Evolutionary conservation across 2,329 filamentous ascomycete species (phyloP).

Genomic region (Hawksworthiomyces lignivorus): DNA sequence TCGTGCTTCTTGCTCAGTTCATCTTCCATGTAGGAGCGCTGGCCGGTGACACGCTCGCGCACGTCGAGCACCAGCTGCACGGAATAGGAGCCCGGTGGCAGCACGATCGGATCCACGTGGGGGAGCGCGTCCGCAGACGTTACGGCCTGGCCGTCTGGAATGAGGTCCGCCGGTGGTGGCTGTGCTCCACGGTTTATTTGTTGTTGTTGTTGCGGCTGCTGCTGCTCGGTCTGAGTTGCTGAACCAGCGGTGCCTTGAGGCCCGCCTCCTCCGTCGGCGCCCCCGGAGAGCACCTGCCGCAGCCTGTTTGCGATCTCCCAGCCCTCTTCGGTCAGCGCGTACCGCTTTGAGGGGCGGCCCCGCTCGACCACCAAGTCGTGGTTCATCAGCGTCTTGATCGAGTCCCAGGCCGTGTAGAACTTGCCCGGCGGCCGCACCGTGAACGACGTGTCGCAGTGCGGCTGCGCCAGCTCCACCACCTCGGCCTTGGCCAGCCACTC

Average conservation of each 20-base stretch:
- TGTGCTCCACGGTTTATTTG: background rate
- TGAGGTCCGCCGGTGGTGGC: background rate
- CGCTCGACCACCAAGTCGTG: slow-evolving; percentile 69
- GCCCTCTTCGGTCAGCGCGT: slow-evolving; percentile 67
- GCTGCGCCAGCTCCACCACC: slow-evolving; percentile 62
- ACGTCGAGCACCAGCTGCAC: slow-evolving; percentile 64
- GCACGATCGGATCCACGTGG: slow-evolving; percentile 48
- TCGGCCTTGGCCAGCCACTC: slow-evolving; percentile 59
- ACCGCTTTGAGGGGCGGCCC: slow-evolving; percentile 59
- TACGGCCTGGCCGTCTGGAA: slow-evolving; percentile 7
- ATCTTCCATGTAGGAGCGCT: slow-evolving; percentile 69
- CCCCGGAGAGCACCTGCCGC: slow-evolving; percentile 32
- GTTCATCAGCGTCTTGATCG: slow-evolving; percentile 66
- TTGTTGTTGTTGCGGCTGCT: no score
- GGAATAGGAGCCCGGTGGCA: slow-evolving; percentile 60
- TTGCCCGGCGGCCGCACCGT: slow-evolving; percentile 57
- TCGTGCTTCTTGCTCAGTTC: slow-evolving; percentile 62
- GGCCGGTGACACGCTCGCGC: slow-evolving; percentile 64
- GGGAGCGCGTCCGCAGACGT: slow-evolving; percentile 29
- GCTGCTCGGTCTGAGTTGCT: no score
- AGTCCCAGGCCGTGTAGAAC: slow-evolving; percentile 75
- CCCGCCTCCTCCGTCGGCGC: no score
- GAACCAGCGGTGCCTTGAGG: no score
- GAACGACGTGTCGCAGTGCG: slow-evolving; percentile 66
- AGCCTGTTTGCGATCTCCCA: slow-evolving; percentile 66